Conservation (phyloP, 768 basidiomycete species). For the Suillus bovinus region DNA sequence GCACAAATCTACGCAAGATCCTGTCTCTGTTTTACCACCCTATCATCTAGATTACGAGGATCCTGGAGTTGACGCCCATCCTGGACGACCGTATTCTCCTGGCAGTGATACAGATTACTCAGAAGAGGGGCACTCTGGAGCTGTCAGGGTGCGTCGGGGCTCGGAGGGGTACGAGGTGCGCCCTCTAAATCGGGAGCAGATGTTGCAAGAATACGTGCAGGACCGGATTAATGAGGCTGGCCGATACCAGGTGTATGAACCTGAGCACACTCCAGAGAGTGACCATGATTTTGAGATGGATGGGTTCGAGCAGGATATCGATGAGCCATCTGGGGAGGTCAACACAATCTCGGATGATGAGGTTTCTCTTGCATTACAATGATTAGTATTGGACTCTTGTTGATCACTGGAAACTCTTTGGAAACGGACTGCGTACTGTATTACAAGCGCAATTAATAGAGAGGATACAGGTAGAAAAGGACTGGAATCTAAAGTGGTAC, state of each 20-base stretch:
- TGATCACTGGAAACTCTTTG: neutral
- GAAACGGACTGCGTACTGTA: conserved; percentile 3
- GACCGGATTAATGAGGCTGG: conserved; percentile 55
- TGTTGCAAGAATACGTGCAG: conserved; percentile 59
- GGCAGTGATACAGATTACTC: conserved; percentile 28
- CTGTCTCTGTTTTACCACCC: conserved; percentile 58
- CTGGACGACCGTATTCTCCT: conserved; percentile 20
- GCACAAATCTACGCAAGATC: conserved; percentile 29
- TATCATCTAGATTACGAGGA: conserved; percentile 73
- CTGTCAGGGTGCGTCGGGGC: conserved; percentile 57
- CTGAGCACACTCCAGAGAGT: conserved; percentile 51
- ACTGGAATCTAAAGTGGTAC: neutral
- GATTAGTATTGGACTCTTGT: conserved; percentile 6
- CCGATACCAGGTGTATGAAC: conserved; percentile 69
- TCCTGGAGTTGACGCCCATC: conserved; percentile 30
- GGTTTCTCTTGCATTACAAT: conserved; percentile 19
- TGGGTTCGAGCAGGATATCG: neutral
- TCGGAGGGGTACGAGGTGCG: conserved; percentile 85
- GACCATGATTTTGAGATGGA: conserved; percentile 37
- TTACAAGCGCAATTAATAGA: conserved; percentile 4
- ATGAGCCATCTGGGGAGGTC: neutral
- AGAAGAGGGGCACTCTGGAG: conserved; percentile 31
- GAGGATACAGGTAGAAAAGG: neutral
- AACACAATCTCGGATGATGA: conserved; percentile 22
- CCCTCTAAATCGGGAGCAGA: conserved; percentile 58